A percentile compares a stretch with the other conserved stretches of the same genome.
These are phyloP conservation scores for Insectozyma bohioensis DNA, from an alignment of 1,139 yeast genomes.

Conservation along the genomic window DNA sequence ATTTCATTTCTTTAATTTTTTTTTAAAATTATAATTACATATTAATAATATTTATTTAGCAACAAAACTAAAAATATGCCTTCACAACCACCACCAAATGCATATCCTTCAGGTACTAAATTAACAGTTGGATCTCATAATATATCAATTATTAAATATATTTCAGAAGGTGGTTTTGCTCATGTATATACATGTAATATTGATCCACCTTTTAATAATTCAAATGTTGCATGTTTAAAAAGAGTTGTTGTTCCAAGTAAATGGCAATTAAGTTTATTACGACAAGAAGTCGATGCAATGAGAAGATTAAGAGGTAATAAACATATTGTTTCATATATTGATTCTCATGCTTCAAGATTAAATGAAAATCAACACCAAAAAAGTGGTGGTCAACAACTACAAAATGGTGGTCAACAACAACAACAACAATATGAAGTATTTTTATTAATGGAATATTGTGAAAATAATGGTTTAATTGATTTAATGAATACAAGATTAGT, in stretches of 20 bases:
- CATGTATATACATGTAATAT: conserved; percentile 68
- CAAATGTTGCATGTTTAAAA: conserved; percentile 64
- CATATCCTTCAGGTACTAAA: conserved; percentile 60
- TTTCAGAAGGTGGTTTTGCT: conserved; percentile 79
- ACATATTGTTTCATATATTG: conserved; percentile 85
- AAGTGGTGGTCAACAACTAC: background rate
- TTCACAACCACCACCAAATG: conserved; percentile 46
- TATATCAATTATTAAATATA: conserved; percentile 55
- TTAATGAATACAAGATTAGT: conserved; percentile 91
- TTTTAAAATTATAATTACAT: no score
- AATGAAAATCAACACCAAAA: conserved; percentile 6
- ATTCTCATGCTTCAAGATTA: conserved; percentile 88
- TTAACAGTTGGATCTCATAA: conserved; percentile 66
- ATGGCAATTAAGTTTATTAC: conserved; percentile 59
- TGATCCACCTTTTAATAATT: conserved; percentile 48
- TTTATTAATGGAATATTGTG: conserved; percentile 88
- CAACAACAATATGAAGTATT: conserved; percentile 78
- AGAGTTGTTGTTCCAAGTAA: conserved; percentile 76
- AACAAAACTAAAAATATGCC: background rate
- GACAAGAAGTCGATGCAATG: conserved; percentile 86
- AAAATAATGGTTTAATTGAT: conserved; percentile 83
- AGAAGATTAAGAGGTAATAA: conserved; percentile 72
- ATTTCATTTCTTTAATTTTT: no score
- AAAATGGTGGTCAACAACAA: conserved; percentile 20
- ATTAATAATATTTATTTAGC: no score